These are phyloP conservation scores for Phlegmacium glaucopus DNA, from an alignment of 768 basidiomycete genomes.

Conservation along the genomic window DNA sequence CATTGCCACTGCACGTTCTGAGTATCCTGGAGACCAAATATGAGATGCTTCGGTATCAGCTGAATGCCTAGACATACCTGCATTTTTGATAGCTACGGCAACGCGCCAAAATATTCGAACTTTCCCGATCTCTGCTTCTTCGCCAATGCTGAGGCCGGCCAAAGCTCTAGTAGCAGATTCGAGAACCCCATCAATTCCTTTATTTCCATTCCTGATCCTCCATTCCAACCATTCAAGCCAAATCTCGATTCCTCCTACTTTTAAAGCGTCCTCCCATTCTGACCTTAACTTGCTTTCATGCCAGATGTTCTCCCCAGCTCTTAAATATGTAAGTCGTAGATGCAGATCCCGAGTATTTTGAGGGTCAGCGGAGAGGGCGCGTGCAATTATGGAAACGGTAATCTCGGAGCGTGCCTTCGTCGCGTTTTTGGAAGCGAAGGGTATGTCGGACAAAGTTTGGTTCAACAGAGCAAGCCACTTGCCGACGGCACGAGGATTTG, in stretches of 20 bases:
- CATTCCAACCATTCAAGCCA: slow-evolving; percentile 84
- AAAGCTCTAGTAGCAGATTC: slow-evolving; percentile 49
- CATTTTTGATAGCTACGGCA: slow-evolving; percentile 56
- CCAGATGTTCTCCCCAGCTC: slow-evolving; percentile 75
- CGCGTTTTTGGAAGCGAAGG: slow-evolving; percentile 65
- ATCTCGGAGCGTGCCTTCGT: slow-evolving; percentile 68
- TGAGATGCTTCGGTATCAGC: neutral
- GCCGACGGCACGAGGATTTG: slow-evolving; percentile 47
- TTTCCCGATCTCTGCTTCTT: slow-evolving; percentile 47
- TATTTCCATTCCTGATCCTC: slow-evolving; percentile 48
- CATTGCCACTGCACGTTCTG: slow-evolving; percentile 71
- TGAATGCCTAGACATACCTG: slow-evolving; percentile 43
- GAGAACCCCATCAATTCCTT: slow-evolving; percentile 51
- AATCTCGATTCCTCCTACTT: slow-evolving; percentile 49
- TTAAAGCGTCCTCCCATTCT: slow-evolving; percentile 65
- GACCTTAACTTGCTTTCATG: slow-evolving; percentile 43
- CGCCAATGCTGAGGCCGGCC: slow-evolving; percentile 34
- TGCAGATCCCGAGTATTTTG: slow-evolving; percentile 44
- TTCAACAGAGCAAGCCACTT: slow-evolving; percentile 66
- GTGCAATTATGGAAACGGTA: slow-evolving; percentile 59
- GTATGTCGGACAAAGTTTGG: slow-evolving; percentile 60
- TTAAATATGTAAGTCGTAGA: slow-evolving; percentile 63
- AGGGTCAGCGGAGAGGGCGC: slow-evolving; percentile 57
- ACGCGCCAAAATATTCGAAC: slow-evolving; percentile 72
- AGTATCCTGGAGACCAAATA: slow-evolving; percentile 48